Base-by-base conservation (phyloP, 192 early-diverging fungal species). In the Backusella circina region DNA sequence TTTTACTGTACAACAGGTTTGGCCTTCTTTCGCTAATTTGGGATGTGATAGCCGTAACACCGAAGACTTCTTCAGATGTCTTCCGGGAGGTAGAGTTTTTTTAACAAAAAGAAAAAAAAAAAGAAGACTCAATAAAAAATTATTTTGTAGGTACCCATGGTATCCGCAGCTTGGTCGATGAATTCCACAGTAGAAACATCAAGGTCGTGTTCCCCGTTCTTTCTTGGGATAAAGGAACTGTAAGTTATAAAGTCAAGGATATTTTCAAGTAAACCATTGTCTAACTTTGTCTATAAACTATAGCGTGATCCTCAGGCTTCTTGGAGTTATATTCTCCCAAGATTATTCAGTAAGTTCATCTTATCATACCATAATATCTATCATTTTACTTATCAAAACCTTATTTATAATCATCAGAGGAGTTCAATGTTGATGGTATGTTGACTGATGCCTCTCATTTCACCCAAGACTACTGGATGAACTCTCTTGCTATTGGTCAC, bases 21-120 rank as follows among this genome's bases (percentile, higher is more conserved):
- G 74, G 74, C 74, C 74, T 2, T 18, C 44, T 21, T 67, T 75
- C 26, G 35, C 67, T 18, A 75, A 69, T 66, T 16, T 75, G 31
- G 74, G 74, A 12, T 75, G 74, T 36, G 74, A 75, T n/a, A 75
- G 74, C 67, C 74, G 74, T 69, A 75, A 75, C 32, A 66, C 74
- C 33, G 74, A 75, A 57, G 74, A 75, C 18, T 69, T 69, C 50
- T 75, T 75, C 35, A 35, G 74, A 23, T 75, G 66, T 51, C 65
- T 75, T 57, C 74, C 74, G 2, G 74, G 74, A 69, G 74, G 74
- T 75, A 67, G 31, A 21, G 13, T 28, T 44, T 28, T 44, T 21
- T 32, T 33, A 31, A 26, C 26, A 57, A 23, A 32, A 61, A 8
- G 9, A 61, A 61, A 28, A 61, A 61, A n/a, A 35, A 33, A 57